Base-by-base conservation (phyloP, 2,329 filamentous ascomycete genomes). In the Fusarium caatingaense region DNA sequence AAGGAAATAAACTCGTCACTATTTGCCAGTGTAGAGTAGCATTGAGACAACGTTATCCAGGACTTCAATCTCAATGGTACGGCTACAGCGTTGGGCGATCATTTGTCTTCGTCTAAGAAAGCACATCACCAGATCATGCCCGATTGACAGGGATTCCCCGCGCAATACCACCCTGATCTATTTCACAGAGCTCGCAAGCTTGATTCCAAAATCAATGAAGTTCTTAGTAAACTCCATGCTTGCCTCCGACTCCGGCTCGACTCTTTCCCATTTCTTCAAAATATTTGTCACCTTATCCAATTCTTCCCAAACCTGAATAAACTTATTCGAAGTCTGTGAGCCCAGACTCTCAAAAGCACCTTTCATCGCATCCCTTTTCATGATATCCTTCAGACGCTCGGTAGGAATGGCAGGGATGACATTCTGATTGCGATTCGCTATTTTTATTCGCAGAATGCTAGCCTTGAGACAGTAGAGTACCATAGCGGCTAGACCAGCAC, bases 251-350 rank as follows among this genome's bases (percentile, higher is more conserved):
- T 21, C 37, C 9, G 42, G 25, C 21, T 34, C 30, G 0, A 4
- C 30, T 15, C 30, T 13, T 10, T 50, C 32, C 45, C 54, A 57
- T 1, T 16, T 50, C 20, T 30, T 11, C 10, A 57, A 41, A 2
- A 50, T 32, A 3, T 4, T 12, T 0, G 15, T 57, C 2, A 11
- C 54, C 8, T 50, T 57, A 41, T 50, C 45, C 4, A 57, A 5
- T 12, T 40, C 45, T 20, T 57, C 54, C 54, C 45, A 57, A 6
- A 57, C 32, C 4, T 57, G 54, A 2, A 57, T 50, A 15, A 57
- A 57, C 16, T 49, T 57, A 15, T 57, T 57, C 4, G 45, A 18
- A 3, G 54, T 50, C 2, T 9, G 6, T 5, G 25, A 32, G 0
- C 54, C 54, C 8, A 57, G 10, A 8, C 54, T 49, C 13, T 18